Percentiles rank a stretch among this genome's conserved stretches.
These are phyloP conservation scores for Trichoderma parareesei DNA, from an alignment of 495 filamentous ascomycete species.

Conservation along the genomic window DNA sequence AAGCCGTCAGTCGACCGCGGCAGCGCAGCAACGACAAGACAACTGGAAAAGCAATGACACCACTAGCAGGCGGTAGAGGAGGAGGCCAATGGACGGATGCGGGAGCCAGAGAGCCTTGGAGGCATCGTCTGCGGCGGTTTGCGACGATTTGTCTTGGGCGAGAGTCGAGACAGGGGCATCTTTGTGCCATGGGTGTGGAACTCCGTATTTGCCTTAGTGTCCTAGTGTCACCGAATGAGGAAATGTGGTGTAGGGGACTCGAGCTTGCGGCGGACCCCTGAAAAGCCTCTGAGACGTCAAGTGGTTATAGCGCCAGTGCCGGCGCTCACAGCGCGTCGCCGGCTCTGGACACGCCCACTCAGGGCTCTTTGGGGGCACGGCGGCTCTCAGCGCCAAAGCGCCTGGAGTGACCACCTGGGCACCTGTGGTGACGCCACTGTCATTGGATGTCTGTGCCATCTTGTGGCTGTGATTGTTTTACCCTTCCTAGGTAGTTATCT, in stretches of 20 bases:
- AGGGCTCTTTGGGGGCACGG: too few species aligned
- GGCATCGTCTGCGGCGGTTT: conserved; percentile 4
- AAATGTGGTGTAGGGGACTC: conserved; percentile 2
- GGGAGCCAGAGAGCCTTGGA: background rate
- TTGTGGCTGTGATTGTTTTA: background rate
- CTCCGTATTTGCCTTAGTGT: conserved; percentile 3
- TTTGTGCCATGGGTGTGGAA: background rate
- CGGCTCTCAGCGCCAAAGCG: too few species aligned
- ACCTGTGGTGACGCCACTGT: background rate
- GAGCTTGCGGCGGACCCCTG: background rate
- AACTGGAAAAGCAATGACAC: conserved; percentile 12
- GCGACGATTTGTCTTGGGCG: background rate
- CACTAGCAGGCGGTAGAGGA: background rate
- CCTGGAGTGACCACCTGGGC: too few species aligned
- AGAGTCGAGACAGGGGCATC: conserved; percentile 4
- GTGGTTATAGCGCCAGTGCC: background rate
- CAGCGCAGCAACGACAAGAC: conserved; percentile 1
- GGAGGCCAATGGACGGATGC: background rate
- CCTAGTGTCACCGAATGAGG: background rate
- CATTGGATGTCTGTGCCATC: background rate
- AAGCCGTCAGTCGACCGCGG: background rate
- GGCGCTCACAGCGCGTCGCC: too few species aligned
- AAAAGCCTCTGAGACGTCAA: background rate
- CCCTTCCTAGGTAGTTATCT: background rate
- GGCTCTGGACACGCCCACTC: too few species aligned